A percentile compares a stretch with the other conserved stretches of the same genome.
Evolutionary conservation across 2,329 filamentous ascomycete genomes (phyloP).

Genomic region (Colletotrichum zoysiae): DNA sequence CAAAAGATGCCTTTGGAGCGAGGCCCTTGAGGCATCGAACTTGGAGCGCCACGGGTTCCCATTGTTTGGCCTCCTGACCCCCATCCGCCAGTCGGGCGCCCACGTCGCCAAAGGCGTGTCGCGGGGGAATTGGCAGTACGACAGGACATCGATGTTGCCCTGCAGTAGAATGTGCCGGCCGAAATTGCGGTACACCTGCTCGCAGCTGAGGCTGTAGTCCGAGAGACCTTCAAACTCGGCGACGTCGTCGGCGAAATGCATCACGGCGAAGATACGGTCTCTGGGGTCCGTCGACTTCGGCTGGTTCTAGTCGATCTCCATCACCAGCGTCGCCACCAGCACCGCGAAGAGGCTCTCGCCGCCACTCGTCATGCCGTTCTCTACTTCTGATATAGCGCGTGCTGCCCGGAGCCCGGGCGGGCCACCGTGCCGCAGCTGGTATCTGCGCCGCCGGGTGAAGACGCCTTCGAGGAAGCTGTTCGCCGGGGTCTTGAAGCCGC

Average conservation of each 20-base stretch:
- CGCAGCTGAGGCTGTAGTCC: conserved; percentile 18
- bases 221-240: conserved; percentile 25
- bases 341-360: conserved; percentile 17
- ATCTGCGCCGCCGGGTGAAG: conserved; percentile 11
- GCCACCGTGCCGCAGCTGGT: conserved; percentile 10
- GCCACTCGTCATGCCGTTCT: neutral
- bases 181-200: conserved; percentile 22
- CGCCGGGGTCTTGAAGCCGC: conserved; percentile 13
- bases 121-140: conserved; percentile 23
- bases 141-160: conserved; percentile 17
- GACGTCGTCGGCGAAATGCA: conserved; percentile 31
- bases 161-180: conserved; percentile 12
- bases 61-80: conserved; percentile 1
- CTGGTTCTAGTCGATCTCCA: conserved; percentile 29
- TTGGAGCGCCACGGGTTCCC: conserved; percentile 8
- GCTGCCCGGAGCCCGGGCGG: neutral
- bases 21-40: conserved; percentile 3
- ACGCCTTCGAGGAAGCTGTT: conserved; percentile 25
- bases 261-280: conserved; percentile 33
- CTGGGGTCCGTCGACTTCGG: conserved; percentile 21
- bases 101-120: neutral
- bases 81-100: conserved; percentile 21
- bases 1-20: neutral
- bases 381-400: neutral
- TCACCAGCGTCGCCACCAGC: conserved; percentile 10